A percentile compares a stretch with the other conserved stretches of the same genome.
phyloP scores from a whole-genome alignment of 345 rosid genomes.

The Citrus sp. region DNA sequence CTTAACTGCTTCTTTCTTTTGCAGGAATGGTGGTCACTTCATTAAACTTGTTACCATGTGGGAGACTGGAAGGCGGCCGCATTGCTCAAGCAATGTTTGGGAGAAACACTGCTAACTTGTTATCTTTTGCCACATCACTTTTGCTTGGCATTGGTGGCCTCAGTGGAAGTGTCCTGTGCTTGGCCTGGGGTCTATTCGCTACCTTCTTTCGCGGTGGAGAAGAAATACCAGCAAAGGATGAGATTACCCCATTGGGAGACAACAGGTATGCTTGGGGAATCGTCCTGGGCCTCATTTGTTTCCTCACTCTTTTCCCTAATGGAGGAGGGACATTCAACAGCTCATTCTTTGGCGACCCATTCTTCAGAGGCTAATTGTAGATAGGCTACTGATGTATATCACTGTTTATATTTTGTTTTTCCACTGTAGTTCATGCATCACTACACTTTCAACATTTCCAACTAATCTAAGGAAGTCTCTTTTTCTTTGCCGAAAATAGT shows the following conservation, averaged over 20 bases:
- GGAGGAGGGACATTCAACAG: conserved; percentile 88
- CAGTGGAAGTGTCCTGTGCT: conserved; percentile 83
- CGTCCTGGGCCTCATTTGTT: conserved; percentile 80
- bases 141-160: conserved; percentile 74
- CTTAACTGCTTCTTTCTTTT: neutral
- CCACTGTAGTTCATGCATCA: no score
- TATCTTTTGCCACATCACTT: conserved; percentile 76
- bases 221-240: conserved; percentile 83
- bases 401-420: no score
- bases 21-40: conserved; percentile 97
- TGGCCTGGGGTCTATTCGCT: conserved; percentile 90
- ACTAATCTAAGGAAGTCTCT: no score
- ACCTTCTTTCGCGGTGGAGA: conserved; percentile 95
- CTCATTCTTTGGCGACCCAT: conserved; percentile 70
- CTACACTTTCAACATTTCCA: no score
- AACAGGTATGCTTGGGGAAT: conserved; percentile 79
- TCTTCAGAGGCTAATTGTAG: conserved; percentile 67
- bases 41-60: conserved; percentile 85
- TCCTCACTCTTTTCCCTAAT: conserved; percentile 89
- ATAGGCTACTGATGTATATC: neutral
- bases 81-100: conserved; percentile 94
- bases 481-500: no score
- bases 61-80: conserved; percentile 96
- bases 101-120: conserved; percentile 64
- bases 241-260: conserved; percentile 69